These are phyloP conservation scores for Macaranga tanarius DNA, from an alignment of 441 rosid genomes.

Conservation along the genomic window DNA sequence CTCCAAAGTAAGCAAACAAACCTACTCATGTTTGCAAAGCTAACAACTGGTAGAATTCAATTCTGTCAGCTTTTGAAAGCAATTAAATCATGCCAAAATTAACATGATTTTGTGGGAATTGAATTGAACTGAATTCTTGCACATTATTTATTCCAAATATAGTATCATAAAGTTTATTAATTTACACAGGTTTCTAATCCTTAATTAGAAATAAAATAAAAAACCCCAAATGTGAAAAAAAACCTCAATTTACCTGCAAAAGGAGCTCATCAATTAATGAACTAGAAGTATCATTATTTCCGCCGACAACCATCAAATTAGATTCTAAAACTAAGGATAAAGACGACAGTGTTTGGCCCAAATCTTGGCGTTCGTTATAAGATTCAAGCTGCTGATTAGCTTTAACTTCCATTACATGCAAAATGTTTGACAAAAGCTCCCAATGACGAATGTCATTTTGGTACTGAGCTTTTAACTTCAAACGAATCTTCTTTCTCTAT, in stretches of 20 bases:
- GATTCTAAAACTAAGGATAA: not conserved
- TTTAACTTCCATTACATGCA: slow-evolving; percentile 49
- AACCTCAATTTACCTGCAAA: too few relatives aligned
- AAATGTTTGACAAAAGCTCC: slow-evolving; percentile 57
- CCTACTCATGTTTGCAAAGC: slow-evolving; percentile 27
- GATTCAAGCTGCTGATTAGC: slow-evolving; percentile 24
- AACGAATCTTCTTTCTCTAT: slow-evolving; percentile 45
- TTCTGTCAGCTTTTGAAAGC: too few relatives aligned
- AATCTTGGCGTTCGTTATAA: slow-evolving; percentile 17
- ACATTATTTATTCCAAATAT: too few relatives aligned
- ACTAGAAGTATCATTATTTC: slow-evolving; percentile 23
- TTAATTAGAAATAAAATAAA: too few relatives aligned
- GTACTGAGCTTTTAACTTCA: slow-evolving; percentile 53
- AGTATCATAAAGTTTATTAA: too few relatives aligned
- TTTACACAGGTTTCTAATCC: too few relatives aligned
- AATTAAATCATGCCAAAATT: too few relatives aligned
- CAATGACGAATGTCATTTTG: slow-evolving; percentile 56
- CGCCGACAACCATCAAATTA: slow-evolving; percentile 12
- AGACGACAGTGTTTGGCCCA: slow-evolving; percentile 28
- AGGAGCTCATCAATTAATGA: slow-evolving; percentile 54
- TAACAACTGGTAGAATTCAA: too few relatives aligned
- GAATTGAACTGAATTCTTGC: too few relatives aligned
- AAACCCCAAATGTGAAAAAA: too few relatives aligned
- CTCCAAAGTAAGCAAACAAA: slow-evolving; percentile 8
- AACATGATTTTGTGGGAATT: too few relatives aligned